phyloP scores from a whole-genome alignment of 2,329 filamentous ascomycete genomes.

The Keithomyces neogunnii region DNA sequence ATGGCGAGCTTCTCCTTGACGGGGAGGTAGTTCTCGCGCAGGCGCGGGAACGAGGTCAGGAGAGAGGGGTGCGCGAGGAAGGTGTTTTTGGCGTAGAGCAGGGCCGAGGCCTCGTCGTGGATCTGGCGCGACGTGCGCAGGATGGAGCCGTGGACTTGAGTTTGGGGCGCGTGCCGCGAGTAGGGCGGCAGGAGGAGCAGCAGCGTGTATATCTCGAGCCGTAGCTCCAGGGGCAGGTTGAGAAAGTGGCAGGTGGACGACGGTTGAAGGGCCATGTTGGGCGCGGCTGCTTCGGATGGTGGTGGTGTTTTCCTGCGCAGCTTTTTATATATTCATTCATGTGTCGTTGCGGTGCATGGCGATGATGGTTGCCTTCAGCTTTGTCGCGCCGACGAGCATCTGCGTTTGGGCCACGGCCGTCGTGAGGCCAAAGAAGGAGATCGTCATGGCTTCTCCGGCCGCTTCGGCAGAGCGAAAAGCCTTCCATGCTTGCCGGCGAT shows the following conservation, averaged over 20 bases:
- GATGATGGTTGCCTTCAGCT: no score
- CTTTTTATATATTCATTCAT: no score
- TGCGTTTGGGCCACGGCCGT: no score
- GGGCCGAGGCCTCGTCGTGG: conserved; percentile 29
- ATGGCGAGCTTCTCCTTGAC: conserved; percentile 20
- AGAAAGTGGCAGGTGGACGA: conserved; percentile 20
- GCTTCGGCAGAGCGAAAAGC: no score
- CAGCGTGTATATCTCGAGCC: conserved; percentile 35
- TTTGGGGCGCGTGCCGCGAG: conserved; percentile 11
- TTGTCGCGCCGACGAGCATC: no score
- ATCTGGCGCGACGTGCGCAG: conserved; percentile 31
- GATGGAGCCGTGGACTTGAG: conserved; percentile 26
- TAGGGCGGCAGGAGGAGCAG: conserved; percentile 30
- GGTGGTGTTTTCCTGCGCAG: neutral
- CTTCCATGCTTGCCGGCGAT: no score
- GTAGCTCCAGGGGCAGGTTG: conserved; percentile 35
- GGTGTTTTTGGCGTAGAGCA: conserved; percentile 35
- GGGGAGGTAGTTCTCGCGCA: conserved; percentile 23
- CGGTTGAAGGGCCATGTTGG: neutral
- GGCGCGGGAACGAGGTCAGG: conserved; percentile 32
- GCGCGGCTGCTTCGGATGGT: neutral
- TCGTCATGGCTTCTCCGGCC: no score
- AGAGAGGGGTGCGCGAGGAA: conserved; percentile 33
- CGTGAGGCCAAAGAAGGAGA: no score
- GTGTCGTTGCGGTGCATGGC: no score